Evolutionary conservation across 2,329 filamentous ascomycete species (phyloP), one percentile per base, ranked within the genome.

Genomic region (Aspergillus sp.): DNA sequence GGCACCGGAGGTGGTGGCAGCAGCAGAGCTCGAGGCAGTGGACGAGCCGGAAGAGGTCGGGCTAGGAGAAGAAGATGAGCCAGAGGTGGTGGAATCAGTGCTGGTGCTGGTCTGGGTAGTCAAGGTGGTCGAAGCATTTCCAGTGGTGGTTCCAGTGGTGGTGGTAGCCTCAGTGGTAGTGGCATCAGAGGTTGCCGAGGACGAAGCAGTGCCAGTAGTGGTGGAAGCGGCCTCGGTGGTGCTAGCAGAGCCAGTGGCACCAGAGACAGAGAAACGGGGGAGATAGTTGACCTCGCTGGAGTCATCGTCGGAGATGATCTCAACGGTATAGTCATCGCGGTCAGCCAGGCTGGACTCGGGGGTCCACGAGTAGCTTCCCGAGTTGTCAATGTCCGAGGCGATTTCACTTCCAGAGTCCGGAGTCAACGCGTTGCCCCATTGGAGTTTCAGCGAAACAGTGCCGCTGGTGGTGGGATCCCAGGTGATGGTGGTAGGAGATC

Each of bases 391-490:
- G 51, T 52, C 58, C 39, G 65, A 52, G 35, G 64, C 71, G 57
- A 77, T 64, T 35, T 58, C 46, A 29, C 58, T 60, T 19, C 74
- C 75, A 6, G 58, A 49, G 42, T 59, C 50, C 10, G 76, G 55
- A 44, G 72, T 66, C 51, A 66, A 62, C 44, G 64, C 60, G 6
- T 66, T 64, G 27, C 61, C 68, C 50, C 73, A 68, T 48, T 75
- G 67, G 45, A 81, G 62, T 34, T 70, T 71, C 54, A 81, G 69
- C 33, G 74, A 73, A 29, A 81, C 69, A 11, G 76, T 75, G 45
- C 73, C 73, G 19, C 52, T 41, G 44, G 74, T 77, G 37, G 70
- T 75, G 6, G 75, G 70, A 5, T 58, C 49, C 77, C 77, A 81
- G 40, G 54, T 65, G 38, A 81, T 57, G 8, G 66, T 69, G 13